These are phyloP conservation scores for Cordia subcordata DNA, from an alignment of 257 asterid species.

Conservation along the genomic window DNA sequence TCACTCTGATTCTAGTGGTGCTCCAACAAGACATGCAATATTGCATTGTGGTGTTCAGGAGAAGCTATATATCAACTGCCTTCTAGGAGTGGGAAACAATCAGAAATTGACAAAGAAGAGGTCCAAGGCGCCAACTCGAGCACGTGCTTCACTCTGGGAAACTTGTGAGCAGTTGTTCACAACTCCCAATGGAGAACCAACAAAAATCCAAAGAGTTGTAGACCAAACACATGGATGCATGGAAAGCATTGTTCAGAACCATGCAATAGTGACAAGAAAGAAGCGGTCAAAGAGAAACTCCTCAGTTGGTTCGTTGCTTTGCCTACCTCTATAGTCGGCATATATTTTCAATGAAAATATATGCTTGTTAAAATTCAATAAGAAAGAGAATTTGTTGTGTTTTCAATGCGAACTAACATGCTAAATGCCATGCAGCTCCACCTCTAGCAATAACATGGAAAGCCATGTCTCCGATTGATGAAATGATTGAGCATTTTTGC, in stretches of 20 bases:
- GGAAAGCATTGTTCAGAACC: constrained; percentile 44
- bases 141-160: constrained; percentile 39
- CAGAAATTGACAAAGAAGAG: constrained; percentile 42
- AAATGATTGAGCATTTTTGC: constrained; percentile 43
- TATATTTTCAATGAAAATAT: constrained; percentile 23
- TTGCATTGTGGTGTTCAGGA: constrained; percentile 25
- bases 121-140: constrained; percentile 47
- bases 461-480: constrained; percentile 38
- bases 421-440: constrained; percentile 43
- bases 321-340: constrained; percentile 28
- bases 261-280: constrained; percentile 36
- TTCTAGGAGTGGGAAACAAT: constrained; percentile 43
- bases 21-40: constrained; percentile 16
- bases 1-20: constrained; percentile 24
- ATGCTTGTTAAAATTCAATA: constrained; percentile 2
- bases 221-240: constrained; percentile 40
- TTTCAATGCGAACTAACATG: neutral
- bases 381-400: neutral
- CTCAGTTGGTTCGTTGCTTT: constrained; percentile 26
- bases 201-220: constrained; percentile 15
- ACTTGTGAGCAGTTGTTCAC: constrained; percentile 28
- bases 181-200: constrained; percentile 18
- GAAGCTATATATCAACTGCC: constrained; percentile 24
- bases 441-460: constrained; percentile 47
- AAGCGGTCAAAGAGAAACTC: constrained; percentile 55